phyloP scores from a whole-genome alignment of 2,329 filamentous ascomycete genomes.

The Blastomyces gilchristii region DNA sequence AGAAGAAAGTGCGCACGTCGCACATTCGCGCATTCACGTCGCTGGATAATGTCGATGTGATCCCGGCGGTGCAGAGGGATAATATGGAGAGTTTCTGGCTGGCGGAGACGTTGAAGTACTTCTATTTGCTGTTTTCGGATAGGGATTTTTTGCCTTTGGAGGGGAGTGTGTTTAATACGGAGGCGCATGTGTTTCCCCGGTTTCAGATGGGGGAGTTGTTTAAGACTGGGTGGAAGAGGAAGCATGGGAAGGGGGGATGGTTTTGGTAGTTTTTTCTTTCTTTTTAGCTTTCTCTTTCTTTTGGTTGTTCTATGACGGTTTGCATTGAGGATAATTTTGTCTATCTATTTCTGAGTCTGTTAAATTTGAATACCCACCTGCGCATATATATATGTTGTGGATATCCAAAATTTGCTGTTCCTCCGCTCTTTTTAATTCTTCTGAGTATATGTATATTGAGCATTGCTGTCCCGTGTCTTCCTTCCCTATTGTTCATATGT shows the following conservation, averaged over 20 bases:
- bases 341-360: not conserved
- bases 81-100: constrained; percentile 99
- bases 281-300: not conserved
- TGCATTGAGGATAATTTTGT: not conserved
- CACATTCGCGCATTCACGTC: constrained; percentile 61
- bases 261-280: constrained; percentile 27
- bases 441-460: not conserved
- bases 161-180: constrained; percentile 86
- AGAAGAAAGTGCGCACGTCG: not conserved
- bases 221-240: constrained; percentile 33
- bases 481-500: not conserved
- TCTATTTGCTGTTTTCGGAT: constrained; percentile 87
- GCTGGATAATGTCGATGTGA: constrained; percentile 59
- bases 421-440: no score
- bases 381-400: not conserved
- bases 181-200: constrained; percentile 79
- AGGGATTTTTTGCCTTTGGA: constrained; percentile 74
- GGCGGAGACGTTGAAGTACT: constrained; percentile 95
- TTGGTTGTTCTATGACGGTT: not conserved
- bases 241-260: constrained; percentile 26
- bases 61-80: constrained; percentile 62
- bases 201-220: constrained; percentile 59
- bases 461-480: not conserved
- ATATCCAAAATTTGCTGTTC: not conserved
- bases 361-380: not conserved